Evolutionary conservation across 2,329 filamentous ascomycete genomes (phyloP).

Genomic region (Pyrenophora seminiperda): DNA sequence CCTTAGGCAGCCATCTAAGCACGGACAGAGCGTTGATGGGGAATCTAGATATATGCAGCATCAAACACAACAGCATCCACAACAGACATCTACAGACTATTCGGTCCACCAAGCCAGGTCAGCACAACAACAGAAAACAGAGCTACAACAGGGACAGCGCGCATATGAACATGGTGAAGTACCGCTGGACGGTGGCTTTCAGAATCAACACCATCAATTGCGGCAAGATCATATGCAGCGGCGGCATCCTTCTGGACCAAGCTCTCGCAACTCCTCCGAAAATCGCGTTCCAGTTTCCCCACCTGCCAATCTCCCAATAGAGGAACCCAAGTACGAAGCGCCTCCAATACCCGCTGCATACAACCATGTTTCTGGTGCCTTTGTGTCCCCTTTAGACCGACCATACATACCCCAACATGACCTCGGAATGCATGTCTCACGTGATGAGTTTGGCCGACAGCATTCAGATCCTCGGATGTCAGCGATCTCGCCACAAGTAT

Average conservation of each 20-base stretch:
- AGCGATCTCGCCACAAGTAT: constrained; percentile 41
- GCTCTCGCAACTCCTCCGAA: constrained; percentile 14
- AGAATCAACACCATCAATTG: constrained; percentile 16
- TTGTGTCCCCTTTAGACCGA: constrained; percentile 30
- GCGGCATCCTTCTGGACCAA: constrained; percentile 20
- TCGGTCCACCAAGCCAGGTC: constrained; percentile 6
- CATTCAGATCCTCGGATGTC: constrained; percentile 40
- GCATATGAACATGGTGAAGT: background rate
- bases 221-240: constrained; percentile 7
- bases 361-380: constrained; percentile 40
- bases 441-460: constrained; percentile 25
- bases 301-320: constrained; percentile 25
- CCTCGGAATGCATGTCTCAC: constrained; percentile 9
- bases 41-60: constrained; percentile 11
- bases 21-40: constrained; percentile 1
- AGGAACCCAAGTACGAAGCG: constrained; percentile 44
- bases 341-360: constrained; percentile 46
- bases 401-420: constrained; percentile 17
- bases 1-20: constrained; percentile 3
- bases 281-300: constrained; percentile 21
- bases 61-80: constrained; percentile 9
- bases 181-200: constrained; percentile 10
- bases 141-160: constrained; percentile 11
- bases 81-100: background rate
- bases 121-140: constrained; percentile 10